These are phyloP conservation scores for Pestalotiopsis fici DNA, from an alignment of 2,329 filamentous ascomycete genomes.

Conservation along the genomic window DNA sequence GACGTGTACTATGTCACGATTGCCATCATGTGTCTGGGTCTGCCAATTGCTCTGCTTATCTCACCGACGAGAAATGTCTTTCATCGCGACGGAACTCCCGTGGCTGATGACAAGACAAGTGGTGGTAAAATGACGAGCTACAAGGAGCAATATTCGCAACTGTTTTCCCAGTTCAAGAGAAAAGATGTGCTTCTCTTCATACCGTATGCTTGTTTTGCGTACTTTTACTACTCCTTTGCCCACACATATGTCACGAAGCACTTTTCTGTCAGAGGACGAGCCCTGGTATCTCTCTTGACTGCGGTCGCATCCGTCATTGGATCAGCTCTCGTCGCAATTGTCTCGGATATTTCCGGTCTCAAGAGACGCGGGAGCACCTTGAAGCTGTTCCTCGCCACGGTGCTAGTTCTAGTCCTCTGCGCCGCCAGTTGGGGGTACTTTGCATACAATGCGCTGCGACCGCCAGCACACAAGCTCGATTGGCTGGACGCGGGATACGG, in stretches of 20 bases:
- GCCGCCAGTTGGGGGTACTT: neutral
- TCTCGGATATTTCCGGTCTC: neutral
- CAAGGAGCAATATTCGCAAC: neutral
- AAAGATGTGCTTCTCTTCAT: neutral
- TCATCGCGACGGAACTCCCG: neutral
- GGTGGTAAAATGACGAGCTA: neutral
- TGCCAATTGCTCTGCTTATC: neutral
- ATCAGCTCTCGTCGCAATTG: neutral
- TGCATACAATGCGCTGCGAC: neutral
- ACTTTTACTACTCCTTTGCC: conserved; percentile 3
- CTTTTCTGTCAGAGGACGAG: conserved; percentile 1
- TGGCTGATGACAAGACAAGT: neutral
- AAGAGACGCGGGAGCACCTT: neutral
- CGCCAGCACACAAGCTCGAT: neutral
- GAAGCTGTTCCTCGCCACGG: neutral
- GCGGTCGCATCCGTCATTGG: neutral
- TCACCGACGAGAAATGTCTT: neutral
- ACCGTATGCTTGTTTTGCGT: neutral
- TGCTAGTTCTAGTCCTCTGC: neutral
- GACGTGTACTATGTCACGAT: conserved; percentile 6
- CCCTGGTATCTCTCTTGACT: neutral
- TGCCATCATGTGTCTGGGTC: neutral
- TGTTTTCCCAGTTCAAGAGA: neutral
- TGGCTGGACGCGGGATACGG: neutral
- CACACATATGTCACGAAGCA: conserved; percentile 6